Percentiles rank a stretch among this genome's conserved stretches.
phyloP scores from a whole-genome alignment of 768 basidiomycete species.

The Cubamyces lactineus region DNA sequence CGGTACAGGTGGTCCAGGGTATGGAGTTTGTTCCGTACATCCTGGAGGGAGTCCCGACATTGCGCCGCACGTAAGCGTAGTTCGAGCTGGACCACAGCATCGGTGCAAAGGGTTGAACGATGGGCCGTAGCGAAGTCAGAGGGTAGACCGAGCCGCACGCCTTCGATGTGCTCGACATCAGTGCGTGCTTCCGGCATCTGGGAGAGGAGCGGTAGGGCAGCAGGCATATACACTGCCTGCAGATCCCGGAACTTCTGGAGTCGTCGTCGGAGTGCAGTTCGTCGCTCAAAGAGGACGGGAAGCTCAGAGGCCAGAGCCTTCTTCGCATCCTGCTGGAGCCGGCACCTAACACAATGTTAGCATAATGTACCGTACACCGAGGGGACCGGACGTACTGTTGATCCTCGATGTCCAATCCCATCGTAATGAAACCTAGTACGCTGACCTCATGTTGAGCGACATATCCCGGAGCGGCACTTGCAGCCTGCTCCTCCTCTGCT shows the following conservation, averaged over 20 bases:
- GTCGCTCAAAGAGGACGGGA: neutral
- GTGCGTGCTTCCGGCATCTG: neutral
- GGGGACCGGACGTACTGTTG: neutral
- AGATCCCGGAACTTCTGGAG: slow-evolving; percentile 12
- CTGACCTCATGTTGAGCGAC: neutral
- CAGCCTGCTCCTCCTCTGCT: neutral
- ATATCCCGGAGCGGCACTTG: neutral
- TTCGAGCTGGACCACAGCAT: slow-evolving; percentile 9
- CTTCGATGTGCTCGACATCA: slow-evolving; percentile 14
- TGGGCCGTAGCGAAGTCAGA: slow-evolving; percentile 19
- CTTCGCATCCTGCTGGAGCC: neutral
- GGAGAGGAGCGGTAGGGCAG: slow-evolving; percentile 5
- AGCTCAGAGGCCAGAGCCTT: neutral
- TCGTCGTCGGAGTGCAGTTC: slow-evolving; percentile 12
- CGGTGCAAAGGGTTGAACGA: slow-evolving; percentile 10
- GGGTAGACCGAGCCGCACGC: slow-evolving; percentile 26
- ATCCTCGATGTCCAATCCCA: neutral
- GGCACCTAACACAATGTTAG: neutral
- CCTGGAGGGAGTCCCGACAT: slow-evolving; percentile 19
- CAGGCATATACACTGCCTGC: slow-evolving; percentile 28
- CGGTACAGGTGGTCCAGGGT: slow-evolving; percentile 19
- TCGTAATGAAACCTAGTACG: neutral
- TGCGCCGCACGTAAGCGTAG: slow-evolving; percentile 22
- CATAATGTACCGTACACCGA: no score
- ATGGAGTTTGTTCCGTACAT: slow-evolving; percentile 24